Evolutionary conservation across 169 alveolate species (phyloP), one percentile per base, ranked within the genome.

Genomic region (Plasmodium relictum): DNA sequence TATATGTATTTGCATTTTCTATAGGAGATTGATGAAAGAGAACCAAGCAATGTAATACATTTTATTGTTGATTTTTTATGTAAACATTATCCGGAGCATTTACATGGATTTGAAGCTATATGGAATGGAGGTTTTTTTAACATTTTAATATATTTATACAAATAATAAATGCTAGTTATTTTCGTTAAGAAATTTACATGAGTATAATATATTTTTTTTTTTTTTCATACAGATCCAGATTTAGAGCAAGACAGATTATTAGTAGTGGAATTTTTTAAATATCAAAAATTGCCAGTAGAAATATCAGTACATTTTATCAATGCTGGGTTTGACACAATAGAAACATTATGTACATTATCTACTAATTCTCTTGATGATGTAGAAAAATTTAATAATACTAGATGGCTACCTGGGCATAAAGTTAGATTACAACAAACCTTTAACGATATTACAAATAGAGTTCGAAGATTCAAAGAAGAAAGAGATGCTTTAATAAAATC

Each of bases 351-450:
- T 18, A 94, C 97, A 39, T 89, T 96, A 62, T 95, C 96, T 37
- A 88, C 95, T 42, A 97, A 94, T 69, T 73, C 97, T 5, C 89
- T 96, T 74, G 97, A 93, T 50, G 98, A 95, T 69, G 95, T 96
- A 42, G 98, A 96, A 90, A 80, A 90, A 42, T 96, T 92, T 92
- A 94, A 94, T 56, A 93, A 93, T 44, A 95, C 96, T 31, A 90
- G 94, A 70, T 95, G 97, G 97, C 94, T 95, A 44, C 98, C 98
- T 0, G 98, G 98, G 2, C 98, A 96, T 94, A 95, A 95, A 89
- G 96, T 96, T 31, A 88, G 94, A 54, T 88, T 94, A 42, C 89
- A 91, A 63, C 85, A 78, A 59, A 88, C 93, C 80, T 94, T 94
- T 71, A 94, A 87, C 86, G 94, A 94, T 83, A 89, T 94, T 88